Percentiles rank a stretch among this genome's conserved stretches.
These are phyloP conservation scores for Candida golubevii DNA, from an alignment of 805 yeast species.

Conservation along the genomic window DNA sequence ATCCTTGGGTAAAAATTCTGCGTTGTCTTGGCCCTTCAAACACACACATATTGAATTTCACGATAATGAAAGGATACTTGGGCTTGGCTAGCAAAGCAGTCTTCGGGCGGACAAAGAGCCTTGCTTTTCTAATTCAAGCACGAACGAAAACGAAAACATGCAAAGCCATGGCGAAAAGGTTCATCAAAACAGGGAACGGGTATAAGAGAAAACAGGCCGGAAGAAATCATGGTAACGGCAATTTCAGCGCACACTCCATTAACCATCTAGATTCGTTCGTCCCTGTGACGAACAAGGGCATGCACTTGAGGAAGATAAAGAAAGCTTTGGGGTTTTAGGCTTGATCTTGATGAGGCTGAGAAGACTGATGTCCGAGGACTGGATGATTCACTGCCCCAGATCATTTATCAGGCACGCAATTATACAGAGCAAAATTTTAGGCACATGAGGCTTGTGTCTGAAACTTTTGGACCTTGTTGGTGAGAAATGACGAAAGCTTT, in stretches of 20 bases:
- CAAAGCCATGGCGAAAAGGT: constrained; percentile 82
- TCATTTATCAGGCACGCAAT: no score
- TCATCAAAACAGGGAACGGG: constrained; percentile 71
- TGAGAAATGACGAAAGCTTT: no score
- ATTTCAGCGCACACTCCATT: constrained; percentile 67
- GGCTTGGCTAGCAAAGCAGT: constrained; percentile 14
- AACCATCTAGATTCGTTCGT: constrained; percentile 58
- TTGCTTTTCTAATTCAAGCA: constrained; percentile 30
- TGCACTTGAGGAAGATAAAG: constrained; percentile 56
- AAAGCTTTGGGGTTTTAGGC: constrained; percentile 36
- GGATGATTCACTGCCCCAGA: no score
- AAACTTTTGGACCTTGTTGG: no score
- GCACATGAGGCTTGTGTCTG: no score
- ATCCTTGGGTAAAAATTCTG: no score
- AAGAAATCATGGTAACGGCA: constrained; percentile 89
- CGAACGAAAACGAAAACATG: constrained; percentile 66
- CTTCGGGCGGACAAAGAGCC: constrained; percentile 19
- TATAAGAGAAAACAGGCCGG: constrained; percentile 61
- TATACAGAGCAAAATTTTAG: no score
- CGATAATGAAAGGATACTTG: constrained; percentile 16
- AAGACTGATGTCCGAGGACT: no score
- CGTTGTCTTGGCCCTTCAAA: no score
- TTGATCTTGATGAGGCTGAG: neutral
- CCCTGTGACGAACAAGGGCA: constrained; percentile 45
- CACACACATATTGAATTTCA: no score